Evolutionary conservation across 768 basidiomycete species (phyloP), one percentile per base, ranked within the genome.

Genomic region (Suillus hirtellus): DNA sequence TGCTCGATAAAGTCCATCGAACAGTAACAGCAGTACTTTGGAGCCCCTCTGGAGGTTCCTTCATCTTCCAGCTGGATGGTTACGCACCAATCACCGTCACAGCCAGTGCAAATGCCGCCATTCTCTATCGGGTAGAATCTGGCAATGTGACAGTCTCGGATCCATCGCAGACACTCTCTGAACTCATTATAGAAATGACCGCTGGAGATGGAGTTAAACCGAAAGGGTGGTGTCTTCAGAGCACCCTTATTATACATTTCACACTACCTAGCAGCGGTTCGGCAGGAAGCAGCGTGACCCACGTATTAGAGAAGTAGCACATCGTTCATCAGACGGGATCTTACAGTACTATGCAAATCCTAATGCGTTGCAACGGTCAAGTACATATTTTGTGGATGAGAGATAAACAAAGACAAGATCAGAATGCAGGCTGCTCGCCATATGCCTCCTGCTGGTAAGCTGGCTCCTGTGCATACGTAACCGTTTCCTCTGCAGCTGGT

Each of bases 361-460:
- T 43, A 53, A 42, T 43, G 11, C 42, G 10, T 59, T 31, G 55
- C 37, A 62, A 42, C 14, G 43, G 24, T 35, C 43, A 11, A 54
- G 60, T 38, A 54, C 46, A 54, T 59, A 38, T 61, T 50, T 50
- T 61, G 49, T 53, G 40, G 14, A 61, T 42, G 38, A 42, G 10
- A 14, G 62, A 56, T 19, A 52, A 40, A 24, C n/a, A 31, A 43
- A 42, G 34, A 52, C 53, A 40, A 63, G 46, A 81, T 82, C 77
- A 92, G 81, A 91, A 90, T 61, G 82, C 82, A 65, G 85, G 77
- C 60, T 83, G 82, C 73, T 86, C 76, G 14, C 74, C 70, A 65
- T 73, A 78, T 46, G 82, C 75, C n/a, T 83, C 83, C 46, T 79
- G 68, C 56, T 76, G 76, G 66, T 74, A 83, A 37, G 77, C 65